Evolutionary conservation across 2,329 filamentous ascomycete genomes (phyloP).

Genomic region (Paecilomyces dactylethromorphus): DNA sequence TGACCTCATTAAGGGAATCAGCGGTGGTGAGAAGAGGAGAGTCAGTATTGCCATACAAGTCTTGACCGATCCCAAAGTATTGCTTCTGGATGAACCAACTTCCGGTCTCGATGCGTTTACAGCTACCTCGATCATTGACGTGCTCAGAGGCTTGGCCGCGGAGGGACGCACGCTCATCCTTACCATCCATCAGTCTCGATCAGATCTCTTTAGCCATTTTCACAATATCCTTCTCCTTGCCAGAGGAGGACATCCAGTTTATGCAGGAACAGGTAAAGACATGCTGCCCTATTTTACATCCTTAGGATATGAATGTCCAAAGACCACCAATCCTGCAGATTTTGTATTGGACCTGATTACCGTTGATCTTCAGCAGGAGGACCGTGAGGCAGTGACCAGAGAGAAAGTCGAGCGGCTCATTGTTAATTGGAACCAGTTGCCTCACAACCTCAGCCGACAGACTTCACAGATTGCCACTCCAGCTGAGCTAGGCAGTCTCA

Average conservation of each 20-base stretch:
- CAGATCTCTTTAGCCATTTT: slow-evolving; percentile 65
- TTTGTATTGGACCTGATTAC: slow-evolving; percentile 73
- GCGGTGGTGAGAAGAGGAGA: slow-evolving; percentile 70
- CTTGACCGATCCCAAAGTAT: slow-evolving; percentile 64
- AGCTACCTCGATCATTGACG: slow-evolving; percentile 68
- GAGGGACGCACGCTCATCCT: slow-evolving; percentile 69
- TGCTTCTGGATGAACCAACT: slow-evolving; percentile 70
- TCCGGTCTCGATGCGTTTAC: slow-evolving; percentile 74
- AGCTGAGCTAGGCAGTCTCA: slow-evolving; percentile 64
- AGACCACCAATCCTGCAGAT: slow-evolving; percentile 68
- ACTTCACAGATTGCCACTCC: slow-evolving; percentile 54
- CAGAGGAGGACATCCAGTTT: slow-evolving; percentile 61
- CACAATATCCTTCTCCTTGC: slow-evolving; percentile 66
- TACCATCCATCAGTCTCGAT: slow-evolving; percentile 73
- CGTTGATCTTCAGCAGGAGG: slow-evolving; percentile 62
- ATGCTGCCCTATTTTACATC: slow-evolving; percentile 61
- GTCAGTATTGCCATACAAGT: slow-evolving; percentile 74
- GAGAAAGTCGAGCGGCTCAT: slow-evolving; percentile 58
- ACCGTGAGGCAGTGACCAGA: slow-evolving; percentile 56
- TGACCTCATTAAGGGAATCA: slow-evolving; percentile 69
- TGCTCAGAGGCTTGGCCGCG: slow-evolving; percentile 61
- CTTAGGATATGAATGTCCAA: slow-evolving; percentile 59
- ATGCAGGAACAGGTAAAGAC: slow-evolving; percentile 54
- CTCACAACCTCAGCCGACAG: slow-evolving; percentile 13
- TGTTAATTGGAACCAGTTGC: slow-evolving; percentile 45